Evolutionary conservation across 805 yeast genomes (phyloP), one percentile per base, ranked within the genome.

Genomic region (Metschnikowia continentalis): DNA sequence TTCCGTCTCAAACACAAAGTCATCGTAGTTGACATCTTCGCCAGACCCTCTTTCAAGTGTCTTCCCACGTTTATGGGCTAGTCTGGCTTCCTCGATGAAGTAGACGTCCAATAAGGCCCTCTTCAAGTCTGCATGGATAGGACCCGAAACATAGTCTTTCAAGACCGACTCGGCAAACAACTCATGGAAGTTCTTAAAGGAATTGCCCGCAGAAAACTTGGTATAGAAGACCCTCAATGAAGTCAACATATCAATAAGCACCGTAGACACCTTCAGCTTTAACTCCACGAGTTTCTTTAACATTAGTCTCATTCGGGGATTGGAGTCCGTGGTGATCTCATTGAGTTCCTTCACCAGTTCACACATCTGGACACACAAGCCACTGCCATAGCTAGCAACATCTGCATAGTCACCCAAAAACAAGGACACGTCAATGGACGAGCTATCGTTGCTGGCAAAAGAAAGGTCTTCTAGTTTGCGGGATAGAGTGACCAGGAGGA

Each of bases 31-130:
- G 15, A 76, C 80, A 54, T 69, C 83, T 59, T 83, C 88, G 19
- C 73, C 70, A 33, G 74, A 83, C 20, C 68, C 70, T 57, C 86
- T 71, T 40, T 80, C 84, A 47, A 83, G 61, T 11, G 74, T 69
- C 2, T 71, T 59, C 0, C 64, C 59, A n/a, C 67, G 42, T 1
- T 64, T 35, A 41, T 62, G 66, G 0, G 82, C 81, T 11, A 72
- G 56, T 20, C 69, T 67, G 6, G 76, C 69, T 56, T 84, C 90
- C 51, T 76, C 72, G 20, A 71, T 61, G 52, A 82, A 67, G 54
- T 77, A 84, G 3, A 76, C 59, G n/a, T 69, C 61, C 50, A 75
- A 48, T 13, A 82, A 55, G 2, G 67, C 58, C 0, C 58, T 55
- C 50, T 71, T 70, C 2, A 73, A 35, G 1, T 60, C 59, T 0